Percentiles rank a stretch among this genome's conserved stretches.
phyloP scores from a whole-genome alignment of 169 alveolate species.

The Cryptosporidium parvum region DNA sequence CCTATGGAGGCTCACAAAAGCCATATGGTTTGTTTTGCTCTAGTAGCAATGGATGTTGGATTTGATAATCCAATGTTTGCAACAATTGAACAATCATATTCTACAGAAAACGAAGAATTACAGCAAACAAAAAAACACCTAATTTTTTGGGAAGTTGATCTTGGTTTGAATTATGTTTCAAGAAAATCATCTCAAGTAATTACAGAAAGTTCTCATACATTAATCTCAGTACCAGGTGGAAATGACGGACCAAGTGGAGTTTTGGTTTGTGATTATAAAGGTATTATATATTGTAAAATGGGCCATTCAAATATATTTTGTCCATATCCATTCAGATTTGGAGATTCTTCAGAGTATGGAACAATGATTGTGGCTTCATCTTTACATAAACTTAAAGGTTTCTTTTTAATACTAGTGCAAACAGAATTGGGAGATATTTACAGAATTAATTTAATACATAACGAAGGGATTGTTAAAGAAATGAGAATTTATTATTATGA shows the following conservation, averaged over 20 bases:
- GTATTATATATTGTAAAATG: conserved; percentile 91
- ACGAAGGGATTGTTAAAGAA: conserved; percentile 90
- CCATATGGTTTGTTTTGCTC: conserved; percentile 80
- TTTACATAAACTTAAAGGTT: conserved; percentile 92
- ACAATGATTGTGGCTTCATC: conserved; percentile 90
- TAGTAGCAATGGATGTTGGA: conserved; percentile 84
- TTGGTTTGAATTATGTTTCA: conserved; percentile 98
- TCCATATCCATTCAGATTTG: conserved; percentile 95
- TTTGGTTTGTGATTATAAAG: conserved; percentile 96
- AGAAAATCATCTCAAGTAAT: conserved; percentile 87
- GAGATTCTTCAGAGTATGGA: conserved; percentile 88
- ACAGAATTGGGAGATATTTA: conserved; percentile 96
- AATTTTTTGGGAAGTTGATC: conserved; percentile 98
- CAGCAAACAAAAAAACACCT: conserved; percentile 86
- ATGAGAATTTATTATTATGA: conserved; percentile 94
- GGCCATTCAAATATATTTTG: conserved; percentile 93
- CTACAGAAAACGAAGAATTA: conserved; percentile 86
- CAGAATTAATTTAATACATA: conserved; percentile 85
- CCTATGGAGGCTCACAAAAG: conserved; percentile 83
- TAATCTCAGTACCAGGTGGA: conserved; percentile 94
- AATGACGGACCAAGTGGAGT: conserved; percentile 98
- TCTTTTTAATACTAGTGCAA: conserved; percentile 94
- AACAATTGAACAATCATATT: conserved; percentile 94
- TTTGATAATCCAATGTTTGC: conserved; percentile 97
- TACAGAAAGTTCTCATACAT: conserved; percentile 89